phyloP scores from a whole-genome alignment of 2,329 filamentous ascomycete genomes.

The Neodidymelliopsis sp. region DNA sequence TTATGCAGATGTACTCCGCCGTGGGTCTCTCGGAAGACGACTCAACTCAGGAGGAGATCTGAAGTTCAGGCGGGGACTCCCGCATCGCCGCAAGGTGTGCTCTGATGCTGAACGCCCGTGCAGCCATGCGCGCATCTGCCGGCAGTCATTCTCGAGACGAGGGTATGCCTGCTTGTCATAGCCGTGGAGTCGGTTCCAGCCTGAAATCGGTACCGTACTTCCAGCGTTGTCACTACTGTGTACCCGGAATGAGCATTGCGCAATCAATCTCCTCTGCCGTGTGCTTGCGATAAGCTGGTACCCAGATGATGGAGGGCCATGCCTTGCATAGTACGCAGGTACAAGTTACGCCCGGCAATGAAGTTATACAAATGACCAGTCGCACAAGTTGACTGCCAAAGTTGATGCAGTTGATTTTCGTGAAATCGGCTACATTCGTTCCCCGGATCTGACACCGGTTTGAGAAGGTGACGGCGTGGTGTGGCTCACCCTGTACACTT shows the following conservation, averaged over 20 bases:
- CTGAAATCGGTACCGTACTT: not conserved
- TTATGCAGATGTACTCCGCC: not conserved
- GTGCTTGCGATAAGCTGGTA: not conserved
- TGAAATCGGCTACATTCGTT: conserved; percentile 1
- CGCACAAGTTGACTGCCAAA: conserved; percentile 2
- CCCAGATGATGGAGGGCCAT: not conserved
- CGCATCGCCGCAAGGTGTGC: conserved; percentile 10
- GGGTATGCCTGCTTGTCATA: conserved; percentile 9
- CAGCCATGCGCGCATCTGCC: conserved; percentile 19
- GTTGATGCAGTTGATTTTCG: not conserved
- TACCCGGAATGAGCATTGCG: conserved; percentile 3
- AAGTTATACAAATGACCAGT: not conserved
- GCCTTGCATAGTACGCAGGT: not conserved
- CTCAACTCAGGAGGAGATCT: not conserved
- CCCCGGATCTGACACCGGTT: conserved; percentile 12
- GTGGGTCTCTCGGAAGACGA: conserved; percentile 1
- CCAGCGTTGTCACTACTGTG: not conserved
- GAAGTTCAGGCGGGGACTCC: conserved; percentile 6
- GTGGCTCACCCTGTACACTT: conserved; percentile 13
- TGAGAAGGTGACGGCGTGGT: conserved; percentile 14
- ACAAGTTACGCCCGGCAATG: not conserved
- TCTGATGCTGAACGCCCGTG: conserved; percentile 9
- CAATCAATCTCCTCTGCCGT: not conserved
- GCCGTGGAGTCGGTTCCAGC: conserved; percentile 3
- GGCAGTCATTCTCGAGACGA: conserved; percentile 10